phyloP scores from a whole-genome alignment of 2,329 filamentous ascomycete species.

The Fusarium incarnatum region DNA sequence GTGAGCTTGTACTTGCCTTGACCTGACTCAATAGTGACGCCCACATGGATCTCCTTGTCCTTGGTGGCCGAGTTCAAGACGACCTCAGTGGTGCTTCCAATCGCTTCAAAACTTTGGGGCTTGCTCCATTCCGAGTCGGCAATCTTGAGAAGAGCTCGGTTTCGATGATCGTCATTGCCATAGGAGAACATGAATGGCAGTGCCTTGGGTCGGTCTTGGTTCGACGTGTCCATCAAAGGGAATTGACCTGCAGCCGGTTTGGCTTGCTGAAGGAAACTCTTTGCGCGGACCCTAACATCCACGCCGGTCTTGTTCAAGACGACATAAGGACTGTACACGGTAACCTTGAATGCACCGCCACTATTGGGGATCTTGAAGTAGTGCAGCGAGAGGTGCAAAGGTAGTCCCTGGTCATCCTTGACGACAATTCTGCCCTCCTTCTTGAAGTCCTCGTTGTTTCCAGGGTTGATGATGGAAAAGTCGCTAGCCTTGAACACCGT shows the following conservation, averaged over 20 bases:
- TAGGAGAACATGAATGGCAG: slow-evolving; percentile 97
- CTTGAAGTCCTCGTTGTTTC: slow-evolving; percentile 86
- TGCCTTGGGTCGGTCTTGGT: slow-evolving; percentile 74
- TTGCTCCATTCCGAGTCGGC: slow-evolving; percentile 96
- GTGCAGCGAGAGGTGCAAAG: slow-evolving; percentile 85
- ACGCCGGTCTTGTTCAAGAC: slow-evolving; percentile 95
- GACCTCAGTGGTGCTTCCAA: slow-evolving; percentile 91
- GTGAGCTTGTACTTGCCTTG: slow-evolving; percentile 98
- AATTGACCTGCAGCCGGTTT: slow-evolving; percentile 86
- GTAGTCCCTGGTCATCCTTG: slow-evolving; percentile 85
- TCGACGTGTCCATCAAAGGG: slow-evolving; percentile 62
- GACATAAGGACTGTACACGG: slow-evolving; percentile 94
- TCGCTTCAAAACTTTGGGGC: slow-evolving; percentile 96
- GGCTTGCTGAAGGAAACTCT: slow-evolving; percentile 86
- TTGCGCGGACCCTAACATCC: slow-evolving; percentile 86
- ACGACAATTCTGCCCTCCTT: slow-evolving; percentile 83
- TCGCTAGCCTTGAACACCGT: slow-evolving; percentile 95
- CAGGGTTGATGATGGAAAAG: slow-evolving; percentile 96
- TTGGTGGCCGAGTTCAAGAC: slow-evolving; percentile 79
- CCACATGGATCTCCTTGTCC: slow-evolving; percentile 87
- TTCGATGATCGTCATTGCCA: slow-evolving; percentile 87
- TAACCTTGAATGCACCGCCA: slow-evolving; percentile 95
- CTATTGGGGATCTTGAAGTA: slow-evolving; percentile 92
- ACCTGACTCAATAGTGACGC: slow-evolving; percentile 88
- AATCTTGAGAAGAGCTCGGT: slow-evolving; percentile 87